Percentiles rank a stretch among this genome's conserved stretches.
These are phyloP conservation scores for Spathaspora boniae DNA, from an alignment of 805 yeast species.

Conservation along the genomic window DNA sequence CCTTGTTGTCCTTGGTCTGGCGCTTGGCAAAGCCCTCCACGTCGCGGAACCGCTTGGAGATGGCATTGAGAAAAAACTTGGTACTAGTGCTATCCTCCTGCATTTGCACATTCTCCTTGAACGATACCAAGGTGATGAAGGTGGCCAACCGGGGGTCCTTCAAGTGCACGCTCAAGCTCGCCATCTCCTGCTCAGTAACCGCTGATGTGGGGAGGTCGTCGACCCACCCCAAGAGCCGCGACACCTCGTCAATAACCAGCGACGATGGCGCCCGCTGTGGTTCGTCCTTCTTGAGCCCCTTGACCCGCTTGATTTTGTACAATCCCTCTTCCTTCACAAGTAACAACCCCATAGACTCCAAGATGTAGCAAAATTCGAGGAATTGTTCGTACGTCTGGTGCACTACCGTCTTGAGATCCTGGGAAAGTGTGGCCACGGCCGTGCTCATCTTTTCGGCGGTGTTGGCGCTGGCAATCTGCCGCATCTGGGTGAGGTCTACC, in stretches of 20 bases:
- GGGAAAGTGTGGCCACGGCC: conserved; percentile 15
- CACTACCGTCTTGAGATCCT: conserved; percentile 14
- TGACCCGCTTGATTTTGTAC: conserved; percentile 66
- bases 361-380: conserved; percentile 48
- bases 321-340: conserved; percentile 43
- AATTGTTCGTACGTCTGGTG: conserved; percentile 27
- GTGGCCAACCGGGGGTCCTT: conserved; percentile 13
- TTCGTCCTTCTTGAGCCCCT: conserved; percentile 63
- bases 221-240: too few species aligned
- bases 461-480: conserved; percentile 21
- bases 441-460: conserved; percentile 25
- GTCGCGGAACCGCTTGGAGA: conserved; percentile 77
- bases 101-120: conserved; percentile 24
- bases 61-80: conserved; percentile 36
- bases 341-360: conserved; percentile 77
- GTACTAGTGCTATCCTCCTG: conserved; percentile 19
- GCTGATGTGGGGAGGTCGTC: too few species aligned
- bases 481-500: conserved; percentile 36
- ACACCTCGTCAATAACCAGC: too few species aligned
- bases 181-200: too few species aligned
- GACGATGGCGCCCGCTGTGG: too few species aligned
- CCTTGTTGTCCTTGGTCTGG: conserved; percentile 67
- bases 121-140: conserved; percentile 21
- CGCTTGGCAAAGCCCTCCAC: conserved; percentile 88
- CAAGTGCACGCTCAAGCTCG: too few species aligned